Evolutionary conservation across 495 filamentous ascomycete species (phyloP), one percentile per base, ranked within the genome.

Genomic region (Lichina pygmaea): DNA sequence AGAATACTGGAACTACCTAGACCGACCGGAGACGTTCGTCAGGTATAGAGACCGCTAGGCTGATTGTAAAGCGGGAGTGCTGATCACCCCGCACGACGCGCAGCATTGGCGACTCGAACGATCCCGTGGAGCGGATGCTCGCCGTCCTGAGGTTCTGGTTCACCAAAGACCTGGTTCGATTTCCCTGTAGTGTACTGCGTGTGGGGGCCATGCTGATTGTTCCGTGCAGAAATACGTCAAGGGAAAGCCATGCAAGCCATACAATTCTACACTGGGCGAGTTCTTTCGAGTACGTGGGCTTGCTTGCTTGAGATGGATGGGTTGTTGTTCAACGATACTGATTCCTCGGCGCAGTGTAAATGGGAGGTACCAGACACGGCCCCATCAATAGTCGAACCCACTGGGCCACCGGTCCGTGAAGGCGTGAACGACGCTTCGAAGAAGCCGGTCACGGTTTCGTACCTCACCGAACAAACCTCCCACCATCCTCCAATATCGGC

Each of bases 1-100:
- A 79, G 89, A 97, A 65, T 97, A 97, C 61, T 97, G 89, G 89
- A 85, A 89, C 52, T 97, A 97, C 54, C 66, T 97, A 56, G 89
- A 97, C 58, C 73, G 83, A 50, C 89, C 89, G 7, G 91, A 93
- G 60, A 81, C 85, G 38, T 97, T 97, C 60, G 73, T 83, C 53
- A 75, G 71, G 75, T 77, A 58, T 57, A 58, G 53, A 57, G 43
- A 16, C 12, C 12, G 12, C 42, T 44, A 5, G 12, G 11, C 42
- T 24, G 12, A 31, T n/a, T 4, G 6, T 12, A 12, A 2, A 13
- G 24, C 42, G 6, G 42, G 12, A 50, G 61, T 53, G 62, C 64
- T 54, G 70, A 58, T 48, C 24, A 24, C 24, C 4, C 24, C 24
- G 4, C 24, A 24, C 24, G 44, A 46, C 47, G 36, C 49, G 32